A percentile compares a stretch with the other conserved stretches of the same genome.
phyloP scores from a whole-genome alignment of 2,329 filamentous ascomycete genomes.

The Aspergillus brasiliensis region DNA sequence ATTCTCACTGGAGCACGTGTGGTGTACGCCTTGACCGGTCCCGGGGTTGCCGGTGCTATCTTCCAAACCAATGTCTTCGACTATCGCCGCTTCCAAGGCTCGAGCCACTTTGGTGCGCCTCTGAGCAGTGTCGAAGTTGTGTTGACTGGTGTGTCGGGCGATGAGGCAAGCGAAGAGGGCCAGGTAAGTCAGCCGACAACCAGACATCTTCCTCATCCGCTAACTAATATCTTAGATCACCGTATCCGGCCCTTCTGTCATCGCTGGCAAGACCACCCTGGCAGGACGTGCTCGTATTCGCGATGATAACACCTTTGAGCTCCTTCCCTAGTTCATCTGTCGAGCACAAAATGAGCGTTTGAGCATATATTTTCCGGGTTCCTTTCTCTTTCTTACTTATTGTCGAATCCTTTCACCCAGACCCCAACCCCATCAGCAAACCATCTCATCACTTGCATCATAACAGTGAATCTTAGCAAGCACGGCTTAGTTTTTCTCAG shows the following conservation, averaged over 20 bases:
- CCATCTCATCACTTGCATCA: not conserved
- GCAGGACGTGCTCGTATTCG: conserved; percentile 67
- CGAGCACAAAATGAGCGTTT: not conserved
- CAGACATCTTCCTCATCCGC: not conserved
- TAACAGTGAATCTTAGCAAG: not conserved
- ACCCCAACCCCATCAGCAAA: not conserved
- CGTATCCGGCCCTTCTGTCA: conserved; percentile 72
- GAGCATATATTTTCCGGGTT: conserved; percentile 3
- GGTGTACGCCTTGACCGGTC: conserved; percentile 79
- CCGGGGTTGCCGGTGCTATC: conserved; percentile 85
- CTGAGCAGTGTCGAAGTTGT: conserved; percentile 78
- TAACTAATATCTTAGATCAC: conserved; percentile 57
- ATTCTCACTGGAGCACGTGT: conserved; percentile 78
- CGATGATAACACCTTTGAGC: conserved; percentile 72
- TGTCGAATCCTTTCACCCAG: not conserved
- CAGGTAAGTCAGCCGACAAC: conserved; percentile 54
- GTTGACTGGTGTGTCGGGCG: conserved; percentile 50
- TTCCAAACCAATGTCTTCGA: conserved; percentile 85
- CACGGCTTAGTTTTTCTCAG: conserved; percentile 1
- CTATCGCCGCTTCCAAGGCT: conserved; percentile 62
- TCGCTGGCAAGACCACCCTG: conserved; percentile 65
- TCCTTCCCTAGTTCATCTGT: conserved; percentile 21
- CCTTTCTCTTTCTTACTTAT: not conserved
- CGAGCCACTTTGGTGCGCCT: conserved; percentile 78
- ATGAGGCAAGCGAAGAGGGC: conserved; percentile 54